Evolutionary conservation across 805 yeast species (phyloP).

Genomic region (Soucietia sequanensis): DNA sequence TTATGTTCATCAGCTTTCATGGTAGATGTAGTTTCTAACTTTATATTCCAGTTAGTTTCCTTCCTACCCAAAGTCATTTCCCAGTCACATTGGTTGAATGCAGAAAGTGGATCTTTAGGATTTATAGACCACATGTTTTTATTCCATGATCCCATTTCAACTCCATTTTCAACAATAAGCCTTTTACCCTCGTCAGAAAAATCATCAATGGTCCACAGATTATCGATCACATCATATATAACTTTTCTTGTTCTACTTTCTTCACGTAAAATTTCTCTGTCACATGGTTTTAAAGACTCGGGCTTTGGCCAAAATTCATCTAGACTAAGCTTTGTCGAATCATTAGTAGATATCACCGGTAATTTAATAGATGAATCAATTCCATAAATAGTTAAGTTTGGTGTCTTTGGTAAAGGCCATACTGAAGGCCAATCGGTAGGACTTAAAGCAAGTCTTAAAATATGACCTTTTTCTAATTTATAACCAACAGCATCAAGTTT

Average conservation of each 20-base stretch:
- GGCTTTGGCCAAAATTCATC: constrained; percentile 25
- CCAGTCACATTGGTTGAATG: constrained; percentile 38
- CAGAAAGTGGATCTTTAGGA: constrained; percentile 38
- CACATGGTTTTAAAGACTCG: constrained; percentile 25
- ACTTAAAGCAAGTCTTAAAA: constrained; percentile 38
- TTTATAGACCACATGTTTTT: constrained; percentile 37
- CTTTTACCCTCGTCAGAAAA: constrained; percentile 35
- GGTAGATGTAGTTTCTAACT: constrained; percentile 26
- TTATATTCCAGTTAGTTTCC: constrained; percentile 34
- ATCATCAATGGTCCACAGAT: constrained; percentile 32
- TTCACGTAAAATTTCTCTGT: constrained; percentile 19
- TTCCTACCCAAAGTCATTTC: constrained; percentile 42
- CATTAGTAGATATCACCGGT: constrained; percentile 21
- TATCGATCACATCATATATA: constrained; percentile 29
- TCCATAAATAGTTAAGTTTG: constrained; percentile 30
- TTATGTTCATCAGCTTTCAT: constrained; percentile 29
- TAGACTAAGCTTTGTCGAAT: too few species aligned
- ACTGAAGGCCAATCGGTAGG: constrained; percentile 49
- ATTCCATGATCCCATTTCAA: constrained; percentile 40
- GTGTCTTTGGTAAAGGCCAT: constrained; percentile 46
- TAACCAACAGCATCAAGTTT: constrained; percentile 42
- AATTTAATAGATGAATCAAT: constrained; percentile 26
- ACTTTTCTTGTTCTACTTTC: constrained; percentile 21
- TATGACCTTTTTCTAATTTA: constrained; percentile 34
- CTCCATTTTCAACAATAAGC: constrained; percentile 29